phyloP scores from a whole-genome alignment of 305 asterid species.

The Fraxinus ornus region DNA sequence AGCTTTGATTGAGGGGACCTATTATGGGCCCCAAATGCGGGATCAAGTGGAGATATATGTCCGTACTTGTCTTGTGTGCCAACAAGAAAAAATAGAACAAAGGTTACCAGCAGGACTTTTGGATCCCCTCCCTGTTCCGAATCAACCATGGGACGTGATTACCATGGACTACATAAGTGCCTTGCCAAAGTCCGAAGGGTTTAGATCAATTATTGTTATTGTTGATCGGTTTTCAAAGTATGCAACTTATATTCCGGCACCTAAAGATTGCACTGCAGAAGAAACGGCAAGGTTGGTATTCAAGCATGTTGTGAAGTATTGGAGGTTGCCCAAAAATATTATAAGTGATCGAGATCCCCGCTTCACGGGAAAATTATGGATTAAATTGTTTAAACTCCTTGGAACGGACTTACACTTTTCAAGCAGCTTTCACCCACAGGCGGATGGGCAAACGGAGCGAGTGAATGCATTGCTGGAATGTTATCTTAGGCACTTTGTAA shows the following conservation, averaged over 20 bases:
- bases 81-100: background rate
- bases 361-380: background rate
- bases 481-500: background rate
- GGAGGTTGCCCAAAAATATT: background rate
- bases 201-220: no score
- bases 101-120: background rate
- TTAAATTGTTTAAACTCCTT: slow-evolving; percentile 29
- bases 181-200: no score
- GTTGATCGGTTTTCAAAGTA: background rate
- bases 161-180: no score
- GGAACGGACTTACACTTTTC: background rate
- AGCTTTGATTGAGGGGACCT: no score
- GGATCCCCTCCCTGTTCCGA: no score
- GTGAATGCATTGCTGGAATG: background rate
- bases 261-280: background rate
- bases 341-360: background rate
- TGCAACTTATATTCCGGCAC: background rate
- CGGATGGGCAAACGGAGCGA: background rate
- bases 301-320: background rate
- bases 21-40: no score
- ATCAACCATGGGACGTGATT: no score
- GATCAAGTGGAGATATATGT: no score
- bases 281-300: background rate
- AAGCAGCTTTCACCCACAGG: background rate
- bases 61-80: no score